phyloP scores from a whole-genome alignment of 1,139 yeast species.

The Wickerhamomyces sp. region DNA sequence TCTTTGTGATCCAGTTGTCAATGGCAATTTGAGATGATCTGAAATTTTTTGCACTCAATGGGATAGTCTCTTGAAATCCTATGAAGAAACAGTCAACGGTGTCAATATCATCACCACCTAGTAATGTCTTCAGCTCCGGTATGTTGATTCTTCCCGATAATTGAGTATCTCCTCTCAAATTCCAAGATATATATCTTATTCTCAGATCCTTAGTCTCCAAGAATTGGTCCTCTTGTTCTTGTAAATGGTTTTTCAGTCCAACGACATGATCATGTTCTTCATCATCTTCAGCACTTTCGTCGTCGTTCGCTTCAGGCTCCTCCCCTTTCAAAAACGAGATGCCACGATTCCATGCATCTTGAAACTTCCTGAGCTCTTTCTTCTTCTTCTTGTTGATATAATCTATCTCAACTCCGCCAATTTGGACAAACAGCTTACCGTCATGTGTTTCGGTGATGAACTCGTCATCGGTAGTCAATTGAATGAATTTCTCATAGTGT shows the following conservation, averaged over 20 bases:
- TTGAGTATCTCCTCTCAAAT: conserved; percentile 35
- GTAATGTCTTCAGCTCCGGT: conserved; percentile 21
- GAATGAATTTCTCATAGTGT: conserved; percentile 14
- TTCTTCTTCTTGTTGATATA: conserved; percentile 3
- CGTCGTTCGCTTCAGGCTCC: conserved; percentile 2
- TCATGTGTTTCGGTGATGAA: conserved; percentile 3
- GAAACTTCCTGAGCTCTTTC: conserved; percentile 10
- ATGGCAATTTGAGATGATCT: conserved; percentile 39
- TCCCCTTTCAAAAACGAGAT: conserved; percentile 8
- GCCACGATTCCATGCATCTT: conserved; percentile 11
- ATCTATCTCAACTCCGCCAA: conserved; percentile 12
- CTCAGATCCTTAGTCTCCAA: conserved; percentile 5
- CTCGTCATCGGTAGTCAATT: conserved; percentile 12
- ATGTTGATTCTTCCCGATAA: conserved; percentile 20
- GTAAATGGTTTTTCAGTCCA: conserved; percentile 3
- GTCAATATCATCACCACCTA: conserved; percentile 3
- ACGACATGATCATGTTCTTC: conserved; percentile 2
- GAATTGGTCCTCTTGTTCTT: conserved; percentile 1
- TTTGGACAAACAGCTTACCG: not conserved
- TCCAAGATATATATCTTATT: conserved; percentile 39
- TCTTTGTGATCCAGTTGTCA: conserved; percentile 30
- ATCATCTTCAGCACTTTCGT: conserved; percentile 1
- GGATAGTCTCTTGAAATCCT: conserved; percentile 50
- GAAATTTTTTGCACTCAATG: conserved; percentile 39
- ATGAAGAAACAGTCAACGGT: conserved; percentile 36